Evolutionary conservation across 805 yeast species (phyloP).

Genomic region (Pichia exigua): DNA sequence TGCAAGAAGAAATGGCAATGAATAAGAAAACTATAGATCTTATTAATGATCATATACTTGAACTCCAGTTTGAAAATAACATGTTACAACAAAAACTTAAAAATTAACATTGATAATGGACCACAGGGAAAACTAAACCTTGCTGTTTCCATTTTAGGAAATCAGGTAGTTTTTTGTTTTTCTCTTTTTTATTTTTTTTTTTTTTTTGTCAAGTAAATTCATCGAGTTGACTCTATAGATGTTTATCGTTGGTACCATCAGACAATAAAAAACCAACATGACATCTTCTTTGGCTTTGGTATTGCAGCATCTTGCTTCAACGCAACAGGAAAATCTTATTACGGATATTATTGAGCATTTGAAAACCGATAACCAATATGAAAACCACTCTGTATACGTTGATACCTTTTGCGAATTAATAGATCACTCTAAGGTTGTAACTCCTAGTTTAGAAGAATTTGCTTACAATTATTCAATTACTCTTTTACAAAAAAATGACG

Average conservation of each 20-base stretch:
- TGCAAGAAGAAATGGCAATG: conserved; percentile 27
- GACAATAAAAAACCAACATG: not conserved
- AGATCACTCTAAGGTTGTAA: conserved; percentile 7
- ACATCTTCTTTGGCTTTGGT: conserved; percentile 3
- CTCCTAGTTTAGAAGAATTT: conserved; percentile 1
- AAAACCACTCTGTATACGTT: conserved; percentile 7
- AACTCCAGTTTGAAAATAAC: conserved; percentile 42
- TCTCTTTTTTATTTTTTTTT: not conserved
- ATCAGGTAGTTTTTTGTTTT: not conserved
- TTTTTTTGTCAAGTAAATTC: not conserved
- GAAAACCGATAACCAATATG: not conserved
- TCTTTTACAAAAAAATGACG: conserved; percentile 1
- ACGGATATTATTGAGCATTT: conserved; percentile 6
- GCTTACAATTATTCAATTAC: conserved; percentile 6
- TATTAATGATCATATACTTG: conserved; percentile 42
- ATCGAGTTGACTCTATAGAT: not conserved
- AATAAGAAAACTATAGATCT: conserved; percentile 41
- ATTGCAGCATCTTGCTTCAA: conserved; percentile 6
- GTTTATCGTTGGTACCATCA: no score
- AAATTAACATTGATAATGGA: not conserved
- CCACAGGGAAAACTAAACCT: not conserved
- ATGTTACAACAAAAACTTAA: conserved; percentile 27
- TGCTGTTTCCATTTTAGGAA: not conserved
- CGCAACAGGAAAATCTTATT: conserved; percentile 10
- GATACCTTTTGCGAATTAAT: conserved; percentile 18